Conservation (phyloP, 768 basidiomycete genomes). For the Leccinum disarticulatum region DNA sequence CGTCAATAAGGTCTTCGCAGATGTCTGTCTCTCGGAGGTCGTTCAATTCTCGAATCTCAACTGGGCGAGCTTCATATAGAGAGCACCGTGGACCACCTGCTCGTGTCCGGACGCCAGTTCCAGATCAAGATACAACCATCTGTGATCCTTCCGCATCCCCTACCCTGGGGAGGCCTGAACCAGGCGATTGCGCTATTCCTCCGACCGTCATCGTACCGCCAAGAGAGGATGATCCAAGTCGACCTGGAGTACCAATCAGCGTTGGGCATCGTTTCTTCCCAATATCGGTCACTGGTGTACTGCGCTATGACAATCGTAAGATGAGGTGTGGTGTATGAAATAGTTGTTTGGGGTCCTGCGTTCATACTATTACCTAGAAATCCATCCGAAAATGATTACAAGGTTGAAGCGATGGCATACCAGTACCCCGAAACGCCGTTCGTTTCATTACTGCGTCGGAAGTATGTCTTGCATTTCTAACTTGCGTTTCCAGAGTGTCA, state of each 20-base stretch:
- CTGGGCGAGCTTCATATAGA: slow-evolving; percentile 26
- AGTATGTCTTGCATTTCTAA: neutral
- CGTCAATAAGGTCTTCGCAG: slow-evolving; percentile 3
- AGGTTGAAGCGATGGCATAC: slow-evolving; percentile 17
- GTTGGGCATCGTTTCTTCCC: slow-evolving; percentile 11
- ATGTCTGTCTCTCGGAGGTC: slow-evolving; percentile 18
- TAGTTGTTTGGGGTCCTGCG: neutral
- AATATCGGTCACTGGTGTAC: slow-evolving; percentile 12
- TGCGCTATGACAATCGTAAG: slow-evolving; percentile 6
- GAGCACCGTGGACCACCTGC: slow-evolving; percentile 17
- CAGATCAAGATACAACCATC: neutral
- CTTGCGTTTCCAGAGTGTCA: slow-evolving; percentile 5
- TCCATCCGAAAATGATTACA: neutral
- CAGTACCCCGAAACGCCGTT: slow-evolving; percentile 21
- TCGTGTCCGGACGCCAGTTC: slow-evolving; percentile 11
- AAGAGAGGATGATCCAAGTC: neutral
- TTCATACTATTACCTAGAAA: slow-evolving; percentile 10
- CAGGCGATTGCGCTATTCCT: neutral
- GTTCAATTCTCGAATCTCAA: slow-evolving; percentile 12
- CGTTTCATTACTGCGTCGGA: slow-evolving; percentile 7
- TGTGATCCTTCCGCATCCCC: neutral
- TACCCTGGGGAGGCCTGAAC: neutral
- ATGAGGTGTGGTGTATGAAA: slow-evolving; percentile 9
- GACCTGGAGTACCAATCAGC: slow-evolving; percentile 7
- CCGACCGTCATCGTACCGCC: slow-evolving; percentile 8